Percentiles rank a stretch among this genome's conserved stretches.
phyloP scores from a whole-genome alignment of 371 early-diverging fungal genomes.

The Mucor lusitanicus region DNA sequence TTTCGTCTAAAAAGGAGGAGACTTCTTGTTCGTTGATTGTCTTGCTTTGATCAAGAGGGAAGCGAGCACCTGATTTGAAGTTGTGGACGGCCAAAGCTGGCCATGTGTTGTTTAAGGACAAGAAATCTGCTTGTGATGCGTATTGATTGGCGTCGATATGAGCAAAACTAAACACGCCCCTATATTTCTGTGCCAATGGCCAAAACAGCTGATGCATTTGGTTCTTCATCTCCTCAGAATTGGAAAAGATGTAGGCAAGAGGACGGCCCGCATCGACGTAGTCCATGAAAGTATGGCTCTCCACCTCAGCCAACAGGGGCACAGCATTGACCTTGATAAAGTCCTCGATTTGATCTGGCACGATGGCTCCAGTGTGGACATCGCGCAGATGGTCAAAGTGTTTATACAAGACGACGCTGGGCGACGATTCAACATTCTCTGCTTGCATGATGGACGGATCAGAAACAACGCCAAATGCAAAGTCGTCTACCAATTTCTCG shows the following conservation, averaged over 20 bases:
- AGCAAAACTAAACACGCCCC: conserved; percentile 76
- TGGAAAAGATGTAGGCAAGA: conserved; percentile 81
- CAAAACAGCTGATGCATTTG: conserved; percentile 50
- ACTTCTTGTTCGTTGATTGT: conserved; percentile 34
- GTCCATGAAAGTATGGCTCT: conserved; percentile 71
- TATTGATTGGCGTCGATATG: conserved; percentile 81
- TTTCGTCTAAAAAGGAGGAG: background rate
- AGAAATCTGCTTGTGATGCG: conserved; percentile 74
- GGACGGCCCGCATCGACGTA: conserved; percentile 83
- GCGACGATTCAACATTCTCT: conserved; percentile 51
- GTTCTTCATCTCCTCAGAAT: conserved; percentile 55
- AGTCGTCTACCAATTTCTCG: conserved; percentile 68
- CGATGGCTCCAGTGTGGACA: conserved; percentile 65
- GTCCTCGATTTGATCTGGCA: conserved; percentile 25
- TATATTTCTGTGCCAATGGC: conserved; percentile 70
- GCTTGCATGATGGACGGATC: conserved; percentile 38
- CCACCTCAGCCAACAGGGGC: conserved; percentile 82
- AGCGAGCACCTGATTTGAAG: conserved; percentile 63
- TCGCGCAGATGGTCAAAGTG: conserved; percentile 45
- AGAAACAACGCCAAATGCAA: conserved; percentile 70
- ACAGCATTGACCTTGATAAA: conserved; percentile 68
- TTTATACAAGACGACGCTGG: conserved; percentile 65
- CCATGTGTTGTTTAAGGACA: conserved; percentile 70
- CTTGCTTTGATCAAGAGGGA: conserved; percentile 67
- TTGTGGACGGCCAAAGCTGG: conserved; percentile 88